These are phyloP conservation scores for Fraxinus angustifolia DNA, from an alignment of 305 asterid genomes.

Conservation along the genomic window DNA sequence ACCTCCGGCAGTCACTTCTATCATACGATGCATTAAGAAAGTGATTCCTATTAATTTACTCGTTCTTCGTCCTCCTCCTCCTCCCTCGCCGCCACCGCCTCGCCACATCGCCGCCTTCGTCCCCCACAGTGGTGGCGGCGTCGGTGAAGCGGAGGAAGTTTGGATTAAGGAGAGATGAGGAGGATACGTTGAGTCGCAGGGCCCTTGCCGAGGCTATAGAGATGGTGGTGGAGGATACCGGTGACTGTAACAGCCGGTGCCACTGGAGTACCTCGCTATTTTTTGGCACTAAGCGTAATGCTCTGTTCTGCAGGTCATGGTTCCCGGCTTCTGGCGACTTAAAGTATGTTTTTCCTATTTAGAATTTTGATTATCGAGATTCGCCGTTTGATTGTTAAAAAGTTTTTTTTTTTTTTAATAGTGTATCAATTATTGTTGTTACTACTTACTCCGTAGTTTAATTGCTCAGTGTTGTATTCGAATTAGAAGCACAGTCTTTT, in stretches of 20 bases:
- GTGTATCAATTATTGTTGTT: neutral
- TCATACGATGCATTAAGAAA: conserved; percentile 51
- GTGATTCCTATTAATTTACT: conserved; percentile 41
- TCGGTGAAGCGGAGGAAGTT: conserved; percentile 51
- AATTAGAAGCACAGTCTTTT: neutral
- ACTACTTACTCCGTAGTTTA: neutral
- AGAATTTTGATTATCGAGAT: neutral
- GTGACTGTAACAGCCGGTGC: conserved; percentile 32
- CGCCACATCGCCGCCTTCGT: conserved; percentile 55
- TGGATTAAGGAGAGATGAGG: conserved; percentile 70
- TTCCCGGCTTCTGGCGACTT: conserved; percentile 67
- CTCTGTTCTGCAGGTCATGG: conserved; percentile 94
- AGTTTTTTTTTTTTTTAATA: neutral
- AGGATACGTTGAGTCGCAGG: conserved; percentile 86
- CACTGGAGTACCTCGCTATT: conserved; percentile 74
- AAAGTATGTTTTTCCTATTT: conserved; percentile 33
- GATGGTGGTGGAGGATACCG: conserved; percentile 46
- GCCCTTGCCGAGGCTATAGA: conserved; percentile 79
- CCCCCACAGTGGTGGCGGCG: conserved; percentile 36
- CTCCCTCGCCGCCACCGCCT: conserved; percentile 58
- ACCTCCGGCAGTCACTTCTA: conserved; percentile 58
- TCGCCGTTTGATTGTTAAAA: conserved; percentile 15
- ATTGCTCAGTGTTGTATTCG: neutral
- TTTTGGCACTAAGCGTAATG: conserved; percentile 64
- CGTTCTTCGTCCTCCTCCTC: conserved; percentile 61